Evolutionary conservation across 352 stramenopile genomes (phyloP).

Genomic region (Phytopythium kandeliae): DNA sequence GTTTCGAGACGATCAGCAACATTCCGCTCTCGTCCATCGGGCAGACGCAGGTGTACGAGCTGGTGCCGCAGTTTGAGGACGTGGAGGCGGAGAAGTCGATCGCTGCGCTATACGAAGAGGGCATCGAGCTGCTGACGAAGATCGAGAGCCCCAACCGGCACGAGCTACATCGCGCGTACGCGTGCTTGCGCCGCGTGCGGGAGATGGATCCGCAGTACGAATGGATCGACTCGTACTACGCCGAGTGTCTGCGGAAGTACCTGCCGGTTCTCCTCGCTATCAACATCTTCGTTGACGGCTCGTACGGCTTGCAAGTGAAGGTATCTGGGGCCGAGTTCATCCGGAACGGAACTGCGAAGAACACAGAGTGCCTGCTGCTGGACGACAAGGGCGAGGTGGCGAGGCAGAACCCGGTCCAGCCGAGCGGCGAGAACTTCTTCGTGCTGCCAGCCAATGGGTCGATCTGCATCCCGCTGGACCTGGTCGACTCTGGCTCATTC

Average conservation of each 20-base stretch:
- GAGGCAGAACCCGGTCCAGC: conserved; percentile 54
- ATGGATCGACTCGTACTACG: conserved; percentile 83
- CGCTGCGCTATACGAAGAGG: conserved; percentile 60
- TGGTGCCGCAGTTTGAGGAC: conserved; percentile 69
- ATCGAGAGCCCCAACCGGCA: conserved; percentile 41
- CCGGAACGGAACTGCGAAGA: conserved; percentile 74
- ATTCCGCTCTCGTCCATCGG: conserved; percentile 64
- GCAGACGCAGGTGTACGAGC: conserved; percentile 72
- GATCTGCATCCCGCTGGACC: conserved; percentile 67
- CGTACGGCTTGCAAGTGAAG: conserved; percentile 75
- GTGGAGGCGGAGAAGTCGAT: conserved; percentile 64
- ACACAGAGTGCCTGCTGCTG: conserved; percentile 66
- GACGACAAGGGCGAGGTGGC: conserved; percentile 43
- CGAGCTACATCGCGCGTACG: conserved; percentile 71
- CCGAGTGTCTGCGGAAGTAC: conserved; percentile 57
- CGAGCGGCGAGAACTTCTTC: conserved; percentile 44
- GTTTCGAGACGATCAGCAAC: conserved; percentile 56
- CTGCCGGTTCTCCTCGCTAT: conserved; percentile 66
- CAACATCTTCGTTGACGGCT: conserved; percentile 62
- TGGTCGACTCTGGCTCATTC: conserved; percentile 66
- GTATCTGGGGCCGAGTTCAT: conserved; percentile 64
- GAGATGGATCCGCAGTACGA: conserved; percentile 71
- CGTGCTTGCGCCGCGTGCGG: conserved; percentile 65
- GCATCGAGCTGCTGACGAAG: conserved; percentile 59
- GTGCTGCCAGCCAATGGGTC: conserved; percentile 40